These are phyloP conservation scores for Magnolia officinalis DNA, from an alignment of 164 flowering plant genomes.

Conservation along the genomic window DNA sequence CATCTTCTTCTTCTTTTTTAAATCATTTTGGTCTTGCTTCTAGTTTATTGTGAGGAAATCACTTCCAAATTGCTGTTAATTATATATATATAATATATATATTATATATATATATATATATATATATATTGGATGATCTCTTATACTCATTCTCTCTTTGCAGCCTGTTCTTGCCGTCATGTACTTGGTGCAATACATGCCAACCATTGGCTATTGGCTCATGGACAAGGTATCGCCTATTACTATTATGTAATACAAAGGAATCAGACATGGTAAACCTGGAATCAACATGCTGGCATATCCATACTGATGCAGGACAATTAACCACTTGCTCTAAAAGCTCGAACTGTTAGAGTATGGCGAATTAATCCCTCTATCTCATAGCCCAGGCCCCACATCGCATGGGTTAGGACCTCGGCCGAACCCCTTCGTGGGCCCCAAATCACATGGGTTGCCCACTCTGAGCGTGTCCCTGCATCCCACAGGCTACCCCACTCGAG, in stretches of 20 bases:
- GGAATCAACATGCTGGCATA: neutral
- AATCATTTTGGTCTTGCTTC: neutral
- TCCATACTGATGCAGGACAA: neutral
- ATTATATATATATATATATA: neutral
- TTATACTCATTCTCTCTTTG: slow-evolving; percentile 13
- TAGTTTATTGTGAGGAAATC: neutral
- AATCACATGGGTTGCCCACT: too few species aligned
- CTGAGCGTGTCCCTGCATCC: too few species aligned
- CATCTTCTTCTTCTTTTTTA: neutral
- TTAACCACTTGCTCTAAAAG: neutral
- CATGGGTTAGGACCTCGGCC: too few species aligned
- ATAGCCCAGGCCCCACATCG: too few species aligned
- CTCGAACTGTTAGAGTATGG: too few species aligned
- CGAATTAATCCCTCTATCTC: too few species aligned
- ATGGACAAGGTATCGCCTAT: slow-evolving; percentile 82
- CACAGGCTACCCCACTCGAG: too few species aligned
- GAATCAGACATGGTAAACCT: neutral
- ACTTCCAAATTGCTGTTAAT: too few species aligned
- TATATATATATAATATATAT: too few species aligned
- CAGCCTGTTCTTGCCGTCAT: slow-evolving; percentile 96
- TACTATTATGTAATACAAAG: neutral
- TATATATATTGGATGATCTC: neutral
- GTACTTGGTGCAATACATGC: slow-evolving; percentile 95
- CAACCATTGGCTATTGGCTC: slow-evolving; percentile 81
- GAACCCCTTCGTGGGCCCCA: too few species aligned